These are phyloP conservation scores for Backusella macrospora DNA, from an alignment of 192 early-diverging fungal species.

Conservation along the genomic window DNA sequence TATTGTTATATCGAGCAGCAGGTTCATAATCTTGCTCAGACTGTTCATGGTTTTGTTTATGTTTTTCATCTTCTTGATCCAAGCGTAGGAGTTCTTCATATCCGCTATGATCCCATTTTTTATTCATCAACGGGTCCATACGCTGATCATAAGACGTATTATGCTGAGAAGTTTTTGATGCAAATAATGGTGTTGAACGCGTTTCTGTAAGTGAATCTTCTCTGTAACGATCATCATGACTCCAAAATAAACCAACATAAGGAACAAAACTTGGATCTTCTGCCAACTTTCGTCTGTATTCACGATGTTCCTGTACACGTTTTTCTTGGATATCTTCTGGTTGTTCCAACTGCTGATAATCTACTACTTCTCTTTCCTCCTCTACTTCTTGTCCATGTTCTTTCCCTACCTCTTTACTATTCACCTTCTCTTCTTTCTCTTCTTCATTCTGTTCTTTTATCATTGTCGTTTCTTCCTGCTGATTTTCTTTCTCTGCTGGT, in stretches of 20 bases:
- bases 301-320: constrained; percentile 45
- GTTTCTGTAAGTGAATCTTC: constrained; percentile 51
- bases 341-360: not conserved
- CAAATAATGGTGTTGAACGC: not conserved
- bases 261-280: constrained; percentile 62
- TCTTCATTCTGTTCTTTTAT: not conserved
- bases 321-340: constrained; percentile 10
- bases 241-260: constrained; percentile 60
- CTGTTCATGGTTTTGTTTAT: not conserved
- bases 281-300: constrained; percentile 56
- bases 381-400: not conserved
- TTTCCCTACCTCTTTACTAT: not conserved
- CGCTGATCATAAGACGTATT: constrained; percentile 10
- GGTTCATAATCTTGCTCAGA: not conserved
- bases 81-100: constrained; percentile 54
- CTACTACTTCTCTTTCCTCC: not conserved
- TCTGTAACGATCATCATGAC: constrained; percentile 60
- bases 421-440: not conserved
- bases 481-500: not conserved
- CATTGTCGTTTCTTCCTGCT: not conserved
- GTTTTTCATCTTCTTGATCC: constrained; percentile 40
- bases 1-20: not conserved
- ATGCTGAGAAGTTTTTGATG: constrained; percentile 2
- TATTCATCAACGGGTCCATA: constrained; percentile 14
- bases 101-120: constrained; percentile 53